A percentile compares a stretch with the other conserved stretches of the same genome.
Evolutionary conservation across 345 rosid species (phyloP).

Genomic region (Adansonia digitata): DNA sequence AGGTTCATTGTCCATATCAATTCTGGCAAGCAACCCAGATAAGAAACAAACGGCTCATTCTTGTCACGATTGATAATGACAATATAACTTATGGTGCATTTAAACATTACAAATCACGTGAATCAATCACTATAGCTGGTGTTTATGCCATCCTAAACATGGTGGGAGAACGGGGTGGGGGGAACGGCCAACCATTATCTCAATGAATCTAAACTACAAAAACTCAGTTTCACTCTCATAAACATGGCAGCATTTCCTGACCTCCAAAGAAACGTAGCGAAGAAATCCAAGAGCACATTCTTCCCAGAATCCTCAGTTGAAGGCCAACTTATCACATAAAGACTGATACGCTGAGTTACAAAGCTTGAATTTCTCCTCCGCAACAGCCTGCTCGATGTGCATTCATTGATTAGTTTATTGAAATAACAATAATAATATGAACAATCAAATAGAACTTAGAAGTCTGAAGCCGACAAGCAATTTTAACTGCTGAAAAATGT

Average conservation of each 20-base stretch:
- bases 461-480: neutral
- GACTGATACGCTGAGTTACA: constrained; percentile 77
- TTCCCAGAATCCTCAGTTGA: constrained; percentile 27
- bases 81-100: neutral
- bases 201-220: neutral
- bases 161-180: neutral
- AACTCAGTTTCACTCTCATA: too few relatives aligned
- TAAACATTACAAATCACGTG: too few relatives aligned
- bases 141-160: too few relatives aligned
- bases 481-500: neutral
- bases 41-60: neutral
- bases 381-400: constrained; percentile 40
- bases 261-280: neutral
- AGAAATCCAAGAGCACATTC: neutral
- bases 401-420: neutral
- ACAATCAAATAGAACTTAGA: neutral
- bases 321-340: constrained; percentile 58
- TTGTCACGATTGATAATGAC: neutral
- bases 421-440: neutral
- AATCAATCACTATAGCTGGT: too few relatives aligned
- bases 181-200: neutral
- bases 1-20: neutral
- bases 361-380: constrained; percentile 86
- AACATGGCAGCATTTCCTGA: too few relatives aligned
- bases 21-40: neutral